These are phyloP conservation scores for Phyllosticta paracitricarpa DNA, from an alignment of 2,329 filamentous ascomycete genomes.

Conservation along the genomic window DNA sequence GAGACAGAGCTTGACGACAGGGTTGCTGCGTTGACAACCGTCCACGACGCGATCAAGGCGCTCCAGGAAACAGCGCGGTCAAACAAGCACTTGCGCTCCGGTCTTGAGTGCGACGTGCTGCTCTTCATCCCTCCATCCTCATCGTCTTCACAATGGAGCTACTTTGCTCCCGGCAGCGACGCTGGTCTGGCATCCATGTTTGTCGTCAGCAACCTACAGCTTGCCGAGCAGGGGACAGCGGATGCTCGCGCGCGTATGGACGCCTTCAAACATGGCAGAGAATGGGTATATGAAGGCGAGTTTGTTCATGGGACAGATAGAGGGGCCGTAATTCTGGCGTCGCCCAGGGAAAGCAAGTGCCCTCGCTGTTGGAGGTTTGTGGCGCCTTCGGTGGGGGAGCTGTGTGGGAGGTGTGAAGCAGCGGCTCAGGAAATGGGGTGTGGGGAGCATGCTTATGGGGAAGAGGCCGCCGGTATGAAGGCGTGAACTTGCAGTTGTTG, in stretches of 20 bases:
- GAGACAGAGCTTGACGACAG: slow-evolving; percentile 20
- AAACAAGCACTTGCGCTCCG: slow-evolving; percentile 66
- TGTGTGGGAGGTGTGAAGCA: slow-evolving; percentile 64
- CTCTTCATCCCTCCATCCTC: slow-evolving; percentile 32
- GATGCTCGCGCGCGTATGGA: slow-evolving; percentile 12
- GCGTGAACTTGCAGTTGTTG: not conserved
- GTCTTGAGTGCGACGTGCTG: slow-evolving; percentile 65
- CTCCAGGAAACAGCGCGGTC: slow-evolving; percentile 63
- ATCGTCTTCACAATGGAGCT: slow-evolving; percentile 15
- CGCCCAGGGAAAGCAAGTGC: slow-evolving; percentile 58
- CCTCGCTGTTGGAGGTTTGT: slow-evolving; percentile 81
- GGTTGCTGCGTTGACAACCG: slow-evolving; percentile 32
- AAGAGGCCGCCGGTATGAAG: not conserved
- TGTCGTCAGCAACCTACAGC: slow-evolving; percentile 31
- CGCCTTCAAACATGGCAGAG: slow-evolving; percentile 22
- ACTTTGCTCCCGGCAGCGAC: slow-evolving; percentile 4
- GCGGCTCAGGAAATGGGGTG: slow-evolving; percentile 42
- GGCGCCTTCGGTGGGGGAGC: slow-evolving; percentile 51
- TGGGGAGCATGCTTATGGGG: not conserved
- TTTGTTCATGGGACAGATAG: slow-evolving; percentile 26
- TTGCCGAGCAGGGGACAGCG: slow-evolving; percentile 12
- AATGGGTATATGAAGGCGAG: slow-evolving; percentile 1
- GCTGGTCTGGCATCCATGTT: slow-evolving; percentile 31
- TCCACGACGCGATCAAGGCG: slow-evolving; percentile 60
- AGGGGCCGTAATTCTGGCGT: slow-evolving; percentile 13